These are phyloP conservation scores for Botrytis deweyae DNA, from an alignment of 2,329 filamentous ascomycete genomes.

Conservation along the genomic window DNA sequence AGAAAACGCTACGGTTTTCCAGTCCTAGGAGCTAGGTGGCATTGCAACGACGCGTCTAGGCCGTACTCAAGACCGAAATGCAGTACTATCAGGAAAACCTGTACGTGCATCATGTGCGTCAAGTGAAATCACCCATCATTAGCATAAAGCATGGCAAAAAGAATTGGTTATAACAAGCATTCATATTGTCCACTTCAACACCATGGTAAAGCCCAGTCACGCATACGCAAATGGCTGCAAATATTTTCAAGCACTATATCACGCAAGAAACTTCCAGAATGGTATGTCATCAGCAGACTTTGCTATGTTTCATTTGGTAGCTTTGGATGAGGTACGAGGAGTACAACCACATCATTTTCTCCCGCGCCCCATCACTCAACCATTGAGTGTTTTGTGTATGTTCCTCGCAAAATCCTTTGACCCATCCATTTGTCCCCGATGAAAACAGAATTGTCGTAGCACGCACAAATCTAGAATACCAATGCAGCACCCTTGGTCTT, in stretches of 20 bases:
- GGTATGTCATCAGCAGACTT: slow-evolving; percentile 33
- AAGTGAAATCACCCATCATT: background rate
- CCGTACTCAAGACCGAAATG: background rate
- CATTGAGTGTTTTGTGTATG: slow-evolving; percentile 33
- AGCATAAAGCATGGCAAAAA: background rate
- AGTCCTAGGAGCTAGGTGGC: background rate
- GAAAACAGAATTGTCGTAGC: slow-evolving; percentile 27
- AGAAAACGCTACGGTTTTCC: background rate
- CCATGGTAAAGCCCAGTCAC: slow-evolving; percentile 11
- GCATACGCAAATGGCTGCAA: slow-evolving; percentile 5
- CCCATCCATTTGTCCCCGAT: slow-evolving; percentile 34
- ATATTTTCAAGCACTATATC: slow-evolving; percentile 17
- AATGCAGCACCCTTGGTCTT: slow-evolving; percentile 99
- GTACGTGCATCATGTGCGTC: background rate
- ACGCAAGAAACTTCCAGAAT: slow-evolving; percentile 14
- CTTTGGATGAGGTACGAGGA: slow-evolving; percentile 37
- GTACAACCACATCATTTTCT: slow-evolving; percentile 27
- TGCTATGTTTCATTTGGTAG: slow-evolving; percentile 38
- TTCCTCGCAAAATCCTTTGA: slow-evolving; percentile 23
- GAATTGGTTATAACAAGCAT: background rate
- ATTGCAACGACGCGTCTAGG: background rate
- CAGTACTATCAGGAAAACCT: background rate
- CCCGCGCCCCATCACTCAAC: slow-evolving; percentile 32
- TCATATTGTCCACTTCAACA: slow-evolving; percentile 17
- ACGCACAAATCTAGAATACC: slow-evolving; percentile 78